Evolutionary conservation across 108 stramenopile genomes (phyloP), one percentile per base, ranked within the genome.

Genomic region (Conticribra guillardii): DNA sequence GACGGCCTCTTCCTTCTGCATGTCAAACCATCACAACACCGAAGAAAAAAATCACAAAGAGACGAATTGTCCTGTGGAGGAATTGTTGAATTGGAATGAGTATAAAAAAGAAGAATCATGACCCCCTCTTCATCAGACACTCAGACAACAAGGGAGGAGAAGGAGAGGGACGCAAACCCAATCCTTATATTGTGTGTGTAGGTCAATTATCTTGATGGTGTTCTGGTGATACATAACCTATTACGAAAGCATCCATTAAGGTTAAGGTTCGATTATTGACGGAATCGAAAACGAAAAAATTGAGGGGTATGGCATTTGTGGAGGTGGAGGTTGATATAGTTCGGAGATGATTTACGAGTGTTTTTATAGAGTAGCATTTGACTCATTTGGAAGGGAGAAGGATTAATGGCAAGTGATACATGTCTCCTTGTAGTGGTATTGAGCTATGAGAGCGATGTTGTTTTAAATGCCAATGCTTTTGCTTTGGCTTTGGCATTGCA

Each of bases 181-280:
- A 52, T 33, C 97, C 97, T 2, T 91, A 92, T 59, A 96, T 97
- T 79, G 81, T 94, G 22, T 97, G 96, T 60, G 79, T 97, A 7
- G 97, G 97, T 33, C 97, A 97, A 75, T 69, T 97, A 29, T 75
- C 90, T 7, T 97, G n/a, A n/a, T n/a, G n/a, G n/a, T n/a, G n/a
- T n/a, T n/a, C n/a, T n/a, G n/a, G n/a, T n/a, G n/a, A n/a, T 21
- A 64, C 73, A 0, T 54, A 68, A n/a, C 49, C 73, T 0, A 60
- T 82, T 30, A 69, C 64, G 4, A 33, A 64, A 37, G 87, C 86
- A 21, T 71, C 70, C 14, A 46, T 91, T 23, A 78, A 80, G n/a
- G n/a, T n/a, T n/a, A n/a, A n/a, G 33, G 88, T 97, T 61, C 93
- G 97, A 22, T 63, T 97, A 11, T 76, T 96, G 44, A 90, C 85